Evolutionary conservation across 169 alveolate species (phyloP).

Genomic region (Eimeria acervulina): DNA sequence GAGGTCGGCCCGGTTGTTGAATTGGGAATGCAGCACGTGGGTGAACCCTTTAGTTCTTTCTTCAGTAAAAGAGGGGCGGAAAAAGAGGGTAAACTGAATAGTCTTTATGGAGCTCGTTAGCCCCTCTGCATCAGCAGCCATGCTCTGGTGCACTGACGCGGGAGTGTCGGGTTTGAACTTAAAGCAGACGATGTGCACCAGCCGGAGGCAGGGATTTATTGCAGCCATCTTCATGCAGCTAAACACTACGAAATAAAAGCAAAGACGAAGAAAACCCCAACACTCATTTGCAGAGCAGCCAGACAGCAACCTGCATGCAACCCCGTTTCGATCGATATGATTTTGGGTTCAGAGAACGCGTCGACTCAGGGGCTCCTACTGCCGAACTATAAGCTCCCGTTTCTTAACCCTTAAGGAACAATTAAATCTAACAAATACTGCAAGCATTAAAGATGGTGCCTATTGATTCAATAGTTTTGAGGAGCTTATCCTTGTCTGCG

Average conservation of each 20-base stretch:
- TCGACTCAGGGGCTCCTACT: neutral
- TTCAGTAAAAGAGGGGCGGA: constrained; percentile 49
- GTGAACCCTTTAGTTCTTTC: constrained; percentile 76
- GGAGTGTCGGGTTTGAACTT: constrained; percentile 67
- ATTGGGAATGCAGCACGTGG: constrained; percentile 79
- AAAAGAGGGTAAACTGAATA: constrained; percentile 36
- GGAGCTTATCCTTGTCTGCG: neutral
- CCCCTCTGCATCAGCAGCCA: constrained; percentile 62
- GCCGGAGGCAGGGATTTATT: neutral
- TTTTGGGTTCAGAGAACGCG: neutral
- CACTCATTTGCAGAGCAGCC: neutral
- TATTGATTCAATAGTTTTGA: neutral
- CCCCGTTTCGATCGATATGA: neutral
- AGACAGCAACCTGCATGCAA: neutral
- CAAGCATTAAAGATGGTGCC: neutral
- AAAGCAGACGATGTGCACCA: constrained; percentile 79
- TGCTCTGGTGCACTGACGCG: constrained; percentile 2
- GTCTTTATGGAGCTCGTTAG: constrained; percentile 18
- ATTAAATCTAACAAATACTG: neutral
- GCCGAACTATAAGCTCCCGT: neutral
- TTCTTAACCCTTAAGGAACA: neutral
- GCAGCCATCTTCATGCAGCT: constrained; percentile 13
- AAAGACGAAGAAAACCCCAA: neutral
- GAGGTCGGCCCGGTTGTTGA: constrained; percentile 54
- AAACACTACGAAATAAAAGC: neutral